Conservation (phyloP, 495 filamentous ascomycete genomes). For the Neurospora intermedia region DNA sequence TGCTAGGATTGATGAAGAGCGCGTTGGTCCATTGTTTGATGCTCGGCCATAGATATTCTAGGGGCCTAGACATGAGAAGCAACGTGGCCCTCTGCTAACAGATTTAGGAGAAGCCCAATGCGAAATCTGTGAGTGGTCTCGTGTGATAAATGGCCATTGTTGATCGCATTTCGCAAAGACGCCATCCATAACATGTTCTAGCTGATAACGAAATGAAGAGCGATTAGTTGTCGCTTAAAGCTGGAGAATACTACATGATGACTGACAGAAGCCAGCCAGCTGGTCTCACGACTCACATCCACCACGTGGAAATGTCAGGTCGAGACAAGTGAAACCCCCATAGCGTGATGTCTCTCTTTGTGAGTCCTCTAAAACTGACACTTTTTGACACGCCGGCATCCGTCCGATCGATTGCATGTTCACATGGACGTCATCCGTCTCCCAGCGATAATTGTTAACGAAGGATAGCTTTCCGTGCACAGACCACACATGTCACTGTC, state of each 20-base stretch:
- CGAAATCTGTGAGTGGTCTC: background rate
- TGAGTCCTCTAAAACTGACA: background rate
- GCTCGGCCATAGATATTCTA: background rate
- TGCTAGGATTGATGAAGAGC: background rate
- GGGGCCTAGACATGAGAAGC: background rate
- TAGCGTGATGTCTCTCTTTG: background rate
- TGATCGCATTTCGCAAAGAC: background rate
- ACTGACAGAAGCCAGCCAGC: background rate
- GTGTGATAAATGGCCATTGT: background rate
- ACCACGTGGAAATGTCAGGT: background rate
- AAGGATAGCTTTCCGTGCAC: background rate
- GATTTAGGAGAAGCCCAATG: background rate
- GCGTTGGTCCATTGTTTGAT: background rate
- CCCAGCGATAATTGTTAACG: background rate
- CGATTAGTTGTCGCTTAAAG: background rate
- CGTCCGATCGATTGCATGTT: background rate
- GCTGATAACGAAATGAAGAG: background rate
- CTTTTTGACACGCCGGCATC: background rate
- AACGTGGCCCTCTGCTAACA: background rate
- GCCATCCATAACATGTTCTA: background rate
- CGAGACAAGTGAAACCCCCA: background rate
- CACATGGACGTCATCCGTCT: background rate
- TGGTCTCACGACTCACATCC: background rate
- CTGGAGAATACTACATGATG: background rate
- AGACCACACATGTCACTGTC: background rate